phyloP scores from a whole-genome alignment of 371 early-diverging fungal genomes.

The Chytridium lagenaria region DNA sequence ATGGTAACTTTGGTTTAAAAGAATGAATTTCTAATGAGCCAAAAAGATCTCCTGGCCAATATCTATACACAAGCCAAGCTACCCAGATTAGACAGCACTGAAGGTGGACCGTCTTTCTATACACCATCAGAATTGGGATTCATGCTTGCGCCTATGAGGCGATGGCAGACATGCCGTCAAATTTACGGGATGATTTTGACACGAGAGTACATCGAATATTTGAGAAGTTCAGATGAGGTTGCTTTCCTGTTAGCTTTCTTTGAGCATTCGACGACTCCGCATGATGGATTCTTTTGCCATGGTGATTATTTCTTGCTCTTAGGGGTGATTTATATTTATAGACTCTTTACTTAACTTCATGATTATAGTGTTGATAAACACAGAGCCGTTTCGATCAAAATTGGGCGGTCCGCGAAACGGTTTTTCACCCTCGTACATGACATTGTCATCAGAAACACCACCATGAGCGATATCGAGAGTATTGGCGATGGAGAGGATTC shows the following conservation, averaged over 20 bases:
- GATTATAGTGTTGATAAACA: conserved; percentile 48
- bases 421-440: not conserved
- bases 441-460: not conserved
- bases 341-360: conserved; percentile 24
- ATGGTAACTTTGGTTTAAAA: conserved; percentile 19
- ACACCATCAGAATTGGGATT: conserved; percentile 38
- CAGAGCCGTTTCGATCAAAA: too few species aligned
- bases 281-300: conserved; percentile 48
- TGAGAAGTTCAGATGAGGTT: conserved; percentile 30
- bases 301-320: conserved; percentile 20
- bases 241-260: conserved; percentile 42
- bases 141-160: conserved; percentile 40
- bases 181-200: conserved; percentile 55
- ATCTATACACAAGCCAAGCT: conserved; percentile 36
- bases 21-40: not conserved
- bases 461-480: not conserved
- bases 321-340: not conserved
- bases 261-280: conserved; percentile 50
- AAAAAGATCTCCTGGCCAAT: conserved; percentile 25
- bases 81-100: conserved; percentile 43
- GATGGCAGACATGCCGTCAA: conserved; percentile 46
- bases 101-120: conserved; percentile 11
- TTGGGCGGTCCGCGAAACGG: too few species aligned
- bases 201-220: conserved; percentile 27
- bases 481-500: not conserved